Conservation (phyloP, 1,284 basidiomycete genomes). For the Pseudozyma sp. region DNA sequence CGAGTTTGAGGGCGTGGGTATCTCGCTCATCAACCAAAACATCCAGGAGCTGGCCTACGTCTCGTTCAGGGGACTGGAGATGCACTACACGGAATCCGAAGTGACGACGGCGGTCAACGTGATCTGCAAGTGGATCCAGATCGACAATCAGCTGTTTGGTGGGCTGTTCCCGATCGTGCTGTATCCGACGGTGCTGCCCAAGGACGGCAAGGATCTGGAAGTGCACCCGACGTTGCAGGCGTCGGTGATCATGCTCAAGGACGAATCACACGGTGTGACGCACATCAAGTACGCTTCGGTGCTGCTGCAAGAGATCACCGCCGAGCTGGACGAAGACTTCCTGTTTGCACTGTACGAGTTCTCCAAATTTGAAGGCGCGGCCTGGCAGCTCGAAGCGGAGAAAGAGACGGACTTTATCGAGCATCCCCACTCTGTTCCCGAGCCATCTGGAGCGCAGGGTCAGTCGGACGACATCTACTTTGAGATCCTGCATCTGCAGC, state of each 20-base stretch:
- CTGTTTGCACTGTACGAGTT: constrained; percentile 92
- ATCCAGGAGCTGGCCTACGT: constrained; percentile 92
- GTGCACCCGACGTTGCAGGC: constrained; percentile 90
- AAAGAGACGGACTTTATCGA: constrained; percentile 75
- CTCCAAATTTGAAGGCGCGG: constrained; percentile 81
- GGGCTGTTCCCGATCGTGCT: constrained; percentile 94
- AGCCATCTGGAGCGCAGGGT: constrained; percentile 75
- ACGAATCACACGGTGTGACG: constrained; percentile 85
- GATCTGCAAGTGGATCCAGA: constrained; percentile 89
- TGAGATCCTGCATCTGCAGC: constrained; percentile 96
- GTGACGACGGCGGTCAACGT: constrained; percentile 84
- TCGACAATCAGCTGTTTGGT: constrained; percentile 93
- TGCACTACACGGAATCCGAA: constrained; percentile 86
- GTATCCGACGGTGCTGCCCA: constrained; percentile 90
- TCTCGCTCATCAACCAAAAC: constrained; percentile 89
- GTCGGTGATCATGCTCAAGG: constrained; percentile 89
- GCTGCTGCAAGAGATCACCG: constrained; percentile 90
- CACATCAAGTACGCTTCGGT: constrained; percentile 98
- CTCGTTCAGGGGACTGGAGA: constrained; percentile 81
- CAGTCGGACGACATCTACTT: constrained; percentile 81
- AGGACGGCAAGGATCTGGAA: constrained; percentile 81
- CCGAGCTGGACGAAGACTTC: constrained; percentile 97
- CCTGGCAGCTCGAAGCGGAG: constrained; percentile 48
- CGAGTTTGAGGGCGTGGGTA: constrained; percentile 88
- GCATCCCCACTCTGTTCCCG: constrained; percentile 80